Conservation (phyloP, 2,329 filamentous ascomycete genomes). For the Gliomastix tumulicola region DNA sequence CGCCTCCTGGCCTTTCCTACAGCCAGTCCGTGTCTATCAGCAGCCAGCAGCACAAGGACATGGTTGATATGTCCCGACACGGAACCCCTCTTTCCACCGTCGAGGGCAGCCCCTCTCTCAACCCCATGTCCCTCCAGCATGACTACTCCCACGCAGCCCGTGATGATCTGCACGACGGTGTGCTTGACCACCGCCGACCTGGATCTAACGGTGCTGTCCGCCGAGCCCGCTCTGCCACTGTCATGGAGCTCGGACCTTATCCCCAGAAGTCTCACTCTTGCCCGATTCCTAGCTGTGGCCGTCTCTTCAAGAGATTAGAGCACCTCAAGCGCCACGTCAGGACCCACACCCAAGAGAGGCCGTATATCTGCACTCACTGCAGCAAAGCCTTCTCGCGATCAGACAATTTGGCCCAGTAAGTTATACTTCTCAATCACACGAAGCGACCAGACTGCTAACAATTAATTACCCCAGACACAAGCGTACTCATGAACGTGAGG, state of each 20-base stretch:
- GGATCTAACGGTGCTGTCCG: constrained; percentile 75
- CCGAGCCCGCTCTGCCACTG: constrained; percentile 86
- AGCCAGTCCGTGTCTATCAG: constrained; percentile 60
- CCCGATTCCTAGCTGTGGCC: constrained; percentile 95
- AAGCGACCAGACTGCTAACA: background rate
- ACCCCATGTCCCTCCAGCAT: constrained; percentile 56
- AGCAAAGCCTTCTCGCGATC: constrained; percentile 98
- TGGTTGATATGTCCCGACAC: constrained; percentile 78
- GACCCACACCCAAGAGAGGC: constrained; percentile 98
- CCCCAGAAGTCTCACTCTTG: constrained; percentile 98
- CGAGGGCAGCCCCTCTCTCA: constrained; percentile 73
- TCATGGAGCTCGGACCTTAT: constrained; percentile 94
- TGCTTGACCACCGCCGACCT: constrained; percentile 43
- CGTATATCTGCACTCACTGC: constrained; percentile 95
- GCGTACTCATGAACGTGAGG: constrained; percentile 60
- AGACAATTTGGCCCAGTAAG: constrained; percentile 97
- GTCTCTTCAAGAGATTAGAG: constrained; percentile 97
- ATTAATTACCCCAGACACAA: constrained; percentile 61
- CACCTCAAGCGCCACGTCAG: constrained; percentile 99
- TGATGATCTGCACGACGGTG: constrained; percentile 54
- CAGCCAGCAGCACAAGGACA: constrained; percentile 67
- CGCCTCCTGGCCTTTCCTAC: constrained; percentile 69
- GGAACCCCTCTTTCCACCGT: constrained; percentile 83
- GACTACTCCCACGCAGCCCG: constrained; percentile 58
- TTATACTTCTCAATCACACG: constrained; percentile 4